Percentiles rank a stretch among this genome's conserved stretches.
phyloP scores from a whole-genome alignment of 805 yeast genomes.

The Ogataea saltuana region DNA sequence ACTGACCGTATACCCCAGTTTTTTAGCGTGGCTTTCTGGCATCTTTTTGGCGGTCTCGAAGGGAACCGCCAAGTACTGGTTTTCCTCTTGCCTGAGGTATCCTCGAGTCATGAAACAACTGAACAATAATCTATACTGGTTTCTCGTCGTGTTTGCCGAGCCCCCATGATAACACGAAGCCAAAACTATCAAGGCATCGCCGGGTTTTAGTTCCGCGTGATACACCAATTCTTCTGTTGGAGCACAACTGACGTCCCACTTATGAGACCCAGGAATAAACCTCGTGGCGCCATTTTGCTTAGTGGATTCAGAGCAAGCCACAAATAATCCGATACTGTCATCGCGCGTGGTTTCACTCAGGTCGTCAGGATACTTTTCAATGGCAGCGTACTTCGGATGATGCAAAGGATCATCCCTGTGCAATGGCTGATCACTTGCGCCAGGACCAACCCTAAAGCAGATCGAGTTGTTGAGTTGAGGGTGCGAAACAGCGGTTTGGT shows the following conservation, averaged over 20 bases:
- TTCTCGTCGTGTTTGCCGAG: slow-evolving; percentile 30
- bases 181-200: slow-evolving; percentile 36
- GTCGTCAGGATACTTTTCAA: slow-evolving; percentile 20
- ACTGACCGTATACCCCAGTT: slow-evolving; percentile 21
- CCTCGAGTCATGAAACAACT: slow-evolving; percentile 34
- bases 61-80: slow-evolving; percentile 27
- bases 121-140: slow-evolving; percentile 28
- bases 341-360: slow-evolving; percentile 22
- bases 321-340: slow-evolving; percentile 25
- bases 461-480: slow-evolving; percentile 25
- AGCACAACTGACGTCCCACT: slow-evolving; percentile 32
- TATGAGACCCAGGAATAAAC: slow-evolving; percentile 38
- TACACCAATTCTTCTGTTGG: slow-evolving; percentile 27
- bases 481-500: slow-evolving; percentile 25
- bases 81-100: slow-evolving; percentile 35
- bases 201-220: slow-evolving; percentile 32
- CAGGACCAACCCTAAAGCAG: slow-evolving; percentile 30
- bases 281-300: slow-evolving; percentile 35
- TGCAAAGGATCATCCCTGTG: slow-evolving; percentile 32
- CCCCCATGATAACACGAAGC: slow-evolving; percentile 37
- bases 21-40: slow-evolving; percentile 18
- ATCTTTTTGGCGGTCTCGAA: slow-evolving; percentile 25
- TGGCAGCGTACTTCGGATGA: slow-evolving; percentile 22
- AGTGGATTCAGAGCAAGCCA: slow-evolving; percentile 25
- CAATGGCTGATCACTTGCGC: slow-evolving; percentile 27